These are phyloP conservation scores for Trichosporon sp. DNA, from an alignment of 1,284 basidiomycete genomes.

Conservation along the genomic window DNA sequence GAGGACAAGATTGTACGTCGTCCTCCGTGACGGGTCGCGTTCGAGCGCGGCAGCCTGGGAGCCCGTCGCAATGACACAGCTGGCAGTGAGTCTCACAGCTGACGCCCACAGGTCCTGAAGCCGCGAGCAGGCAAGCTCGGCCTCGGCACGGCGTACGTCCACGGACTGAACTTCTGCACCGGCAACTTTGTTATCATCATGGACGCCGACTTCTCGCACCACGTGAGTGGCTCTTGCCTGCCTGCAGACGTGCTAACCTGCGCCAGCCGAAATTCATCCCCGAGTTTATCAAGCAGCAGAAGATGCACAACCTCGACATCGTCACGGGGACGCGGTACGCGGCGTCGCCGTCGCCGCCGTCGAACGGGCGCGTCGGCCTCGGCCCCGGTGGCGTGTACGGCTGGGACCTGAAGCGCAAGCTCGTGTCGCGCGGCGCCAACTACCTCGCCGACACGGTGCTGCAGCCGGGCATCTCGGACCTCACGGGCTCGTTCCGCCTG, in stretches of 20 bases:
- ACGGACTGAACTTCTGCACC: slow-evolving; percentile 78
- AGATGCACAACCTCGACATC: slow-evolving; percentile 75
- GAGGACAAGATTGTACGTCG: slow-evolving; percentile 70
- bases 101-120: slow-evolving; percentile 60
- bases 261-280: slow-evolving; percentile 86
- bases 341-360: slow-evolving; percentile 38
- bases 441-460: slow-evolving; percentile 77
- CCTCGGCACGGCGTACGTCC: slow-evolving; percentile 88
- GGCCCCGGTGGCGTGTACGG: slow-evolving; percentile 77
- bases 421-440: slow-evolving; percentile 80
- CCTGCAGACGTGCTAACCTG: neutral
- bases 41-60: neutral
- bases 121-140: slow-evolving; percentile 84
- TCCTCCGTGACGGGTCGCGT: neutral
- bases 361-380: slow-evolving; percentile 30
- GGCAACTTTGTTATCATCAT: slow-evolving; percentile 96
- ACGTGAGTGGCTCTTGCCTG: slow-evolving; percentile 56
- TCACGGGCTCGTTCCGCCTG: slow-evolving; percentile 79
- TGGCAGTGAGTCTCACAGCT: too few relatives aligned
- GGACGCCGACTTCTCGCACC: slow-evolving; percentile 94
- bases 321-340: slow-evolving; percentile 87
- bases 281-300: slow-evolving; percentile 78
- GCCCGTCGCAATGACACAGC: too few relatives aligned
- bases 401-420: slow-evolving; percentile 81
- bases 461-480: slow-evolving; percentile 74